These are phyloP conservation scores for Cryptosporidium canis DNA, from an alignment of 169 alveolate species.

Conservation along the genomic window DNA sequence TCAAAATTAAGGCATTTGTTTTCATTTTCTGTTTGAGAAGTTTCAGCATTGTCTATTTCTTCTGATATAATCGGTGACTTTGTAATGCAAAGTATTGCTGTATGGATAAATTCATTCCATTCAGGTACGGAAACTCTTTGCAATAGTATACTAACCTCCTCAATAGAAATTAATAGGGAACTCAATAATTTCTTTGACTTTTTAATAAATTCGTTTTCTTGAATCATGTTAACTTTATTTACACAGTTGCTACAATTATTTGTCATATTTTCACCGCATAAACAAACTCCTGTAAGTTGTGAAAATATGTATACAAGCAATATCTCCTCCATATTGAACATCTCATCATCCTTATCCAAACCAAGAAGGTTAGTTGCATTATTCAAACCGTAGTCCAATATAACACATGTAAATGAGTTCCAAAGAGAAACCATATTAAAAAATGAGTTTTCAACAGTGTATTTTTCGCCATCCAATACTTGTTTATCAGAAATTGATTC, in stretches of 20 bases:
- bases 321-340: conserved; percentile 7
- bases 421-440: conserved; percentile 21
- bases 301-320: conserved; percentile 21
- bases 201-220: background rate
- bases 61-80: background rate
- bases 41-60: background rate
- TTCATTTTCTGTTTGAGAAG: background rate
- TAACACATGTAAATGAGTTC: conserved; percentile 3
- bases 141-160: conserved; percentile 43
- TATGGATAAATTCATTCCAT: conserved; percentile 69
- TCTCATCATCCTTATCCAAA: background rate
- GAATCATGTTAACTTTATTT: background rate
- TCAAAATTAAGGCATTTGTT: background rate
- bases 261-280: conserved; percentile 24
- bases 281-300: conserved; percentile 19
- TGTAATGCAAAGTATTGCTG: conserved; percentile 30
- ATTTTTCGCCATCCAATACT: background rate
- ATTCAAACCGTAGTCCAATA: background rate
- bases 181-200: background rate
- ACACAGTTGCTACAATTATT: conserved; percentile 2
- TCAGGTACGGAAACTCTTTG: conserved; percentile 46
- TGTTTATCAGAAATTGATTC: background rate
- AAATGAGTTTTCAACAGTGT: conserved; percentile 29
- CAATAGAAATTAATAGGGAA: conserved; percentile 50
- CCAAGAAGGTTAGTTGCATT: background rate